Percentiles rank a stretch among this genome's conserved stretches.
phyloP scores from a whole-genome alignment of 106 monocot species.

The Amphibolis antarctica region DNA sequence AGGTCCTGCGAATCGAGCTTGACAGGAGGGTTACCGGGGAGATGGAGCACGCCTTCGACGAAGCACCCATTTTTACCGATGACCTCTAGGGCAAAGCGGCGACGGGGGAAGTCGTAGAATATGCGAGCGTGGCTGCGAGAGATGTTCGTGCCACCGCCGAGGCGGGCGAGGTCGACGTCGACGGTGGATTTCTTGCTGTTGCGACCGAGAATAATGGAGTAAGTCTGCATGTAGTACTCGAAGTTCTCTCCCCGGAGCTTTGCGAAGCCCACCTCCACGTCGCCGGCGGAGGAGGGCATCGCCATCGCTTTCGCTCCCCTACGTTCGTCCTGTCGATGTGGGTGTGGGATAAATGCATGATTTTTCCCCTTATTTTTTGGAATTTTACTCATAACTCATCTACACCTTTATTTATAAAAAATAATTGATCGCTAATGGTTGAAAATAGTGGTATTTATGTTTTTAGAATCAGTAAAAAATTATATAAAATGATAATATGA shows the following conservation, averaged over 20 bases:
- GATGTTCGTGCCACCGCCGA: constrained; percentile 83
- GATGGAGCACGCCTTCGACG: constrained; percentile 86
- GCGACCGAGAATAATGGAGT: constrained; percentile 81
- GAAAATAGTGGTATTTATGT: no score
- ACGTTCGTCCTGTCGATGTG: no score
- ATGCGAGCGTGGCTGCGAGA: constrained; percentile 83
- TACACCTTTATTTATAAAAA: no score
- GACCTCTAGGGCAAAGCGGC: constrained; percentile 75
- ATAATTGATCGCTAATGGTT: no score
- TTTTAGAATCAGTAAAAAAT: no score
- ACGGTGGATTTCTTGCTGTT: constrained; percentile 72
- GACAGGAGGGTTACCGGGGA: constrained; percentile 60
- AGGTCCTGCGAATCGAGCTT: constrained; percentile 91
- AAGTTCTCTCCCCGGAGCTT: constrained; percentile 92
- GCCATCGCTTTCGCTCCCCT: constrained; percentile 4
- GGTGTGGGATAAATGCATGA: no score
- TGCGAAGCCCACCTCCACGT: constrained; percentile 74
- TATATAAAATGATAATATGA: no score
- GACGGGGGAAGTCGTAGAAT: constrained; percentile 78
- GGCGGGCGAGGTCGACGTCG: constrained; percentile 67
- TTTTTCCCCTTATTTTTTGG: no score
- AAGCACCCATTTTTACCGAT: constrained; percentile 91
- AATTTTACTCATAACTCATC: no score
- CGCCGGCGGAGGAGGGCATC: constrained; percentile 17
- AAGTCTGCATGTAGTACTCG: constrained; percentile 98